A percentile compares a stretch with the other conserved stretches of the same genome.
phyloP scores from a whole-genome alignment of 83 land plant genomes.

The Picea mariana region DNA sequence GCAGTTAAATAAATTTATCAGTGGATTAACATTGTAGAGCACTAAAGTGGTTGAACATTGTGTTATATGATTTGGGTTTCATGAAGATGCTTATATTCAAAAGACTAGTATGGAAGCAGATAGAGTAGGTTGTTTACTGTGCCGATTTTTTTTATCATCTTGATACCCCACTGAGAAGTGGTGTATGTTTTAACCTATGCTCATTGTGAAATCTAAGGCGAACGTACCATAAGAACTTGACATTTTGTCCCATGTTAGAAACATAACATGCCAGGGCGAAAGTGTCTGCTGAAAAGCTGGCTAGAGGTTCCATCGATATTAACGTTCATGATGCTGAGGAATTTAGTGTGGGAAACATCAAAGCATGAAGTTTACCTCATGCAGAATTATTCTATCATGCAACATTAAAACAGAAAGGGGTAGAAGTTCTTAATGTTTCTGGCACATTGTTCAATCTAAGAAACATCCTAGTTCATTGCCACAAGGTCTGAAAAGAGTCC shows the following conservation, averaged over 20 bases:
- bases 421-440: conserved; percentile 84
- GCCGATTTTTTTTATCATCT: conserved; percentile 2
- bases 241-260: not conserved
- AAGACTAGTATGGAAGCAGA: not conserved
- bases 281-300: conserved; percentile 12
- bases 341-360: conserved; percentile 91
- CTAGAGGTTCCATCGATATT: conserved; percentile 14
- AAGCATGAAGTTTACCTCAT: conserved; percentile 94
- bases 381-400: conserved; percentile 84
- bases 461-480: conserved; percentile 41
- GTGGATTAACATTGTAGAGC: no score
- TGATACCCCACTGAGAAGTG: conserved; percentile 4
- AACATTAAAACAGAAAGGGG: conserved; percentile 54
- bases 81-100: no score
- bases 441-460: conserved; percentile 60
- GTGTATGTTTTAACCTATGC: conserved; percentile 9
- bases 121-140: not conserved
- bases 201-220: conserved; percentile 10
- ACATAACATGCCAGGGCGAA: not conserved
- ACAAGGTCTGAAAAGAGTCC: conserved; percentile 64
- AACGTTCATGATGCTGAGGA: conserved; percentile 55
- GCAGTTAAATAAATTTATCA: no score
- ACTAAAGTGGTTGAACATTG: no score
- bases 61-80: no score
- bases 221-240: conserved; percentile 12